Evolutionary conservation across 2,329 filamentous ascomycete species (phyloP).

Genomic region (Sodiomyces alkalinus): DNA sequence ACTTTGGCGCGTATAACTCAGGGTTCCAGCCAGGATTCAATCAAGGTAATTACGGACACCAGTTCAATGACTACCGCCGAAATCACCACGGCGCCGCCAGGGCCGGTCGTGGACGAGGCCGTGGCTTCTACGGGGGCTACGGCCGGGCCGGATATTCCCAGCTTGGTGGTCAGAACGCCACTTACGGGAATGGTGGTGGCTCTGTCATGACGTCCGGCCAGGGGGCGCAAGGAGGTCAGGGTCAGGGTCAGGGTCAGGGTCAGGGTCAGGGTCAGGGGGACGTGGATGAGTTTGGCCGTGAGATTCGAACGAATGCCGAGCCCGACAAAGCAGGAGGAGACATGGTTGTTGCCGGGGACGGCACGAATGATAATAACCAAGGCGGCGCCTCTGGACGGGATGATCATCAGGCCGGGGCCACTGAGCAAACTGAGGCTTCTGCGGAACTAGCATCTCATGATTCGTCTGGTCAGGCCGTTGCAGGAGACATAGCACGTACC

Average conservation of each 20-base stretch:
- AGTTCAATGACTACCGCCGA: slow-evolving; percentile 65
- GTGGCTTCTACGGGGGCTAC: slow-evolving; percentile 41
- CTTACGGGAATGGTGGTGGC: neutral
- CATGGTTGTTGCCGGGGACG: neutral
- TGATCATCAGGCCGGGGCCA: no score
- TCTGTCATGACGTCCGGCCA: neutral
- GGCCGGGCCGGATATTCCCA: slow-evolving; percentile 39
- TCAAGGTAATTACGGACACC: slow-evolving; percentile 71
- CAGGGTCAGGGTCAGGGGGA: no score
- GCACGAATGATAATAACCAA: slow-evolving; percentile 1
- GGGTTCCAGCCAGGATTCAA: slow-evolving; percentile 65
- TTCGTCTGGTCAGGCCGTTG: slow-evolving; percentile 12
- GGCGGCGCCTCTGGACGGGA: no score
- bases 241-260: slow-evolving; percentile 9
- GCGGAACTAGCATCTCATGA: slow-evolving; percentile 10
- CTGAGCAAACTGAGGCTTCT: neutral
- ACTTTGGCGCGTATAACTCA: slow-evolving; percentile 66
- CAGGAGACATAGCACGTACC: slow-evolving; percentile 12
- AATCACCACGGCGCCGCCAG: slow-evolving; percentile 48
- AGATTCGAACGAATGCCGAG: slow-evolving; percentile 14
- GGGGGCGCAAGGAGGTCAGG: neutral
- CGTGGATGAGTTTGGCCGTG: slow-evolving; percentile 25
- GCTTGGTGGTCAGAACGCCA: slow-evolving; percentile 15
- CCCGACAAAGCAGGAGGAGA: slow-evolving; percentile 9
- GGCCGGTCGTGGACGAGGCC: slow-evolving; percentile 46